Evolutionary conservation across 2,329 filamentous ascomycete species (phyloP), one percentile per base, ranked within the genome.

Genomic region (Lasiodiplodia hormozganensis): DNA sequence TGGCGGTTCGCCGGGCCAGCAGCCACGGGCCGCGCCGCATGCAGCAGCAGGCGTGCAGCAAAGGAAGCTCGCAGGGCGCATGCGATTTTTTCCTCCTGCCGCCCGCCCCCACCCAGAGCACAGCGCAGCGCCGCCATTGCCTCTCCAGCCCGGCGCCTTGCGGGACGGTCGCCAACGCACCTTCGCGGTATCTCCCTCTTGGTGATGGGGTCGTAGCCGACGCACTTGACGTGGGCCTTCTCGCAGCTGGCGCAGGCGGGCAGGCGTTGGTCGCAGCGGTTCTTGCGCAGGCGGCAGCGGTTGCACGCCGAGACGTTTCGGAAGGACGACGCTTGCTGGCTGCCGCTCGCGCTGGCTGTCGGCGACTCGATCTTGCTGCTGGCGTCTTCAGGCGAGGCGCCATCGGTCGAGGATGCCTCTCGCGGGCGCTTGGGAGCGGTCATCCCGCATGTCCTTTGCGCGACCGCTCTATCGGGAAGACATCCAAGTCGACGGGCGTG

Each of bases 171-270:
- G 52, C 11, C 49, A 64, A 79, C 80, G 74, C 73, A 84, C 83
- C 88, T 90, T 80, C 94, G 88, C 62, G 95, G 95, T 69, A 98
- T 97, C 81, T 97, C 94, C 76, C 92, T 90, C 85, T 97, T 97
- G 28, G 93, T 97, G 76, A 97, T 97, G 40, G 95, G 94, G 78
- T 98, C 95, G 80, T 97, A 97, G 71, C 95, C 95, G 62, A 97
- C 93, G 79, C 96, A 98, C 72, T 92, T 90, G 56, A 96, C 92
- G 69, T 88, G 87, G n/a, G 92, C 94, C 82, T 97, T 97, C 78
- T 94, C 93, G 81, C 95, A 98, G 73, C 92, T 93, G 52, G 92
- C 90, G 79, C 95, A 98, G 74, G 92, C 93, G 10, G 95, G 95
- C 70, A 98, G 86, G 72, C 91, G 90, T 85, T 97, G 95, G 81